Evolutionary conservation across 169 alveolate species (phyloP).

Genomic region (Haemoproteus tartakovskyi): DNA sequence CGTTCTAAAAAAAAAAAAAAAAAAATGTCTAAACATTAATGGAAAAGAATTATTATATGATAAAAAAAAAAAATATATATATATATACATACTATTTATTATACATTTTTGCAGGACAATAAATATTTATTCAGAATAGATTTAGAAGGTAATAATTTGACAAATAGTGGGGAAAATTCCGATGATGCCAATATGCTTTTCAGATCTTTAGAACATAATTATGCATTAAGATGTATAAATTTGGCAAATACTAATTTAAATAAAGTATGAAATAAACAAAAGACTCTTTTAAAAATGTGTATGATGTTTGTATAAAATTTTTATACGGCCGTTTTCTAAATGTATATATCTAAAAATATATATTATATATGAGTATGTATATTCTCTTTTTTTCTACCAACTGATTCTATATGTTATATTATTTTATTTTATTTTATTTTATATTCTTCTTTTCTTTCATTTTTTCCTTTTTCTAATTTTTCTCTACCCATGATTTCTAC

Average conservation of each 20-base stretch:
- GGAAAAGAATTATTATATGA: too few relatives aligned
- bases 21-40: too few relatives aligned
- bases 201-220: constrained; percentile 25
- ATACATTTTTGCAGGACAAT: constrained; percentile 42
- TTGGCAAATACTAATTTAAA: constrained; percentile 53
- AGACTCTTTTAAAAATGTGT: not conserved
- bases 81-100: too few relatives aligned
- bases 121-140: constrained; percentile 26
- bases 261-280: constrained; percentile 18
- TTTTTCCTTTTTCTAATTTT: not conserved
- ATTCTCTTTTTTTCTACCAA: not conserved
- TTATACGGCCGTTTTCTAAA: not conserved
- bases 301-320: not conserved
- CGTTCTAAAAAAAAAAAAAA: too few relatives aligned
- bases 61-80: too few relatives aligned
- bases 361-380: too few relatives aligned
- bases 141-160: constrained; percentile 47
- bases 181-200: constrained; percentile 25
- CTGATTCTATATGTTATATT: too few relatives aligned
- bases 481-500: not conserved
- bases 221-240: constrained; percentile 33
- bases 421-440: too few relatives aligned
- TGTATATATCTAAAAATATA: not conserved
- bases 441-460: not conserved
- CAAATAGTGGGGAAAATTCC: constrained; percentile 22